Conservation (phyloP, 345 rosid species). For the Triadica sebifera region DNA sequence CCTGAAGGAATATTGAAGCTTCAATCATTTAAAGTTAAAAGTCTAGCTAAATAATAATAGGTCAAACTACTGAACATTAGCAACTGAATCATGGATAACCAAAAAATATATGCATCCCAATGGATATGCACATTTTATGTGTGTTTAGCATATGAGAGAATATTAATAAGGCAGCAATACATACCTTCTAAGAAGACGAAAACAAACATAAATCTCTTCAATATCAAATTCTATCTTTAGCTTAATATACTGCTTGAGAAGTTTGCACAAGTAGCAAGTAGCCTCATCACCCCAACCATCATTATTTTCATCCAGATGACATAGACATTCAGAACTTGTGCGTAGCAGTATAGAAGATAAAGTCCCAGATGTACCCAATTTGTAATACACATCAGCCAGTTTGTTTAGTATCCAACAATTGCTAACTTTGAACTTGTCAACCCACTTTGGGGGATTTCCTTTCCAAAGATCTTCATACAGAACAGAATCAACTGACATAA, state of each 20-base stretch:
- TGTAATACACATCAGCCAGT: constrained; percentile 56
- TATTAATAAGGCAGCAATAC: background rate
- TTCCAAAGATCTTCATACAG: constrained; percentile 46
- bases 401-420: constrained; percentile 41
- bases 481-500: constrained; percentile 18
- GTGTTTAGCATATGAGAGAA: background rate
- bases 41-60: too few species aligned
- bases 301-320: constrained; percentile 32
- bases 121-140: background rate
- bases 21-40: too few species aligned
- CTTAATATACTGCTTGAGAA: constrained; percentile 64
- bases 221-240: constrained; percentile 68
- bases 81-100: too few species aligned
- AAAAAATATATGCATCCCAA: too few species aligned
- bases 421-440: constrained; percentile 58
- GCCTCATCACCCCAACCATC: constrained; percentile 48
- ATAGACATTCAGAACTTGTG: constrained; percentile 33
- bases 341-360: constrained; percentile 60
- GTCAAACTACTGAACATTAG: too few species aligned
- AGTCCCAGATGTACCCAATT: constrained; percentile 41
- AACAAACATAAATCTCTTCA: constrained; percentile 78
- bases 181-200: constrained; percentile 71
- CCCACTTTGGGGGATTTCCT: constrained; percentile 84
- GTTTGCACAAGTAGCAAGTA: constrained; percentile 44
- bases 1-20: constrained; percentile 39